Conservation (phyloP, 2,329 filamentous ascomycete species). For the Monilinia polystroma region DNA sequence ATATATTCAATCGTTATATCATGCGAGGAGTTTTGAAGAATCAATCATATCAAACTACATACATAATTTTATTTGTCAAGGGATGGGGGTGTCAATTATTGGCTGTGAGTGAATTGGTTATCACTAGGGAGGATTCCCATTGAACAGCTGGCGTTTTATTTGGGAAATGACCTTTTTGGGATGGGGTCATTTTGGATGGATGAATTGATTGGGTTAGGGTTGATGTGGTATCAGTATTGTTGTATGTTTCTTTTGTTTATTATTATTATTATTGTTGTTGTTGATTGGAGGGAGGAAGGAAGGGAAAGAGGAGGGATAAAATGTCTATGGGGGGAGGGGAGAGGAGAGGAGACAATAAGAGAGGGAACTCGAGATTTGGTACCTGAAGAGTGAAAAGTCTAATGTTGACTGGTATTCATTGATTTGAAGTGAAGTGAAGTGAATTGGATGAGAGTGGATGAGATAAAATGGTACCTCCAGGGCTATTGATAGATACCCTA, state of each 20-base stretch:
- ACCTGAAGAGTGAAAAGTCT: not conserved
- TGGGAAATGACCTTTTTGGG: not conserved
- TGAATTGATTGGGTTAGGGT: too few relatives aligned
- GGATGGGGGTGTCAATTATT: not conserved
- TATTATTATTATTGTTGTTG: not conserved
- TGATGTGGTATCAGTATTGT: not conserved
- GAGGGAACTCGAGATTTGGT: not conserved
- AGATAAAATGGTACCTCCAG: not conserved
- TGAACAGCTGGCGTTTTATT: slow-evolving; percentile 20
- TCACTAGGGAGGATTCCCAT: not conserved
- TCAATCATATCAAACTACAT: not conserved
- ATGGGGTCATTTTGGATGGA: too few relatives aligned
- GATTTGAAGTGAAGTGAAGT: not conserved
- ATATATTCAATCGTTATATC: slow-evolving; percentile 7
- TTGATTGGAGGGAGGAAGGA: not conserved
- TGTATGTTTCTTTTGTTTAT: not conserved
- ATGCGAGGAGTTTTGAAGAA: not conserved
- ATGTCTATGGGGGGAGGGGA: too few relatives aligned
- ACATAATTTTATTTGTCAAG: slow-evolving; percentile 25
- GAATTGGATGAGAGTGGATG: not conserved
- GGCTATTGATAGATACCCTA: slow-evolving; percentile 2
- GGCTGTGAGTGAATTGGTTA: slow-evolving; percentile 11
- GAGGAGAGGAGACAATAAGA: too few relatives aligned
- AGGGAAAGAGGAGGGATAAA: not conserved
- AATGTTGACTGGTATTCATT: not conserved